Base-by-base conservation (phyloP, 257 asterid genomes). In the Sherardia arvensis region DNA sequence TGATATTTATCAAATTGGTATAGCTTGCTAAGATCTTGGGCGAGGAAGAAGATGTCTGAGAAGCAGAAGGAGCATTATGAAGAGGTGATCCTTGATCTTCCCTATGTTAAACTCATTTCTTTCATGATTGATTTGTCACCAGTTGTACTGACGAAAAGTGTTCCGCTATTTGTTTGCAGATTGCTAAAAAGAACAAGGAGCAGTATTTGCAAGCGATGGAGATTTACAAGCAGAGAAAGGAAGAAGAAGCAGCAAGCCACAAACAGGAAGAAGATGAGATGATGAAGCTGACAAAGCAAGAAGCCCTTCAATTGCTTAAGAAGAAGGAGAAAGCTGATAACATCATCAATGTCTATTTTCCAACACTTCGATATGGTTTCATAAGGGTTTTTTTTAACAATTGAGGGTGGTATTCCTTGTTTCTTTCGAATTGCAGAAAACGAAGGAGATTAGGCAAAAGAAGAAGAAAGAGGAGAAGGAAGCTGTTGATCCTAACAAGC, bases 401-500 rank as follows among this genome's bases (percentile, higher is more conserved):
- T 27, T 23, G 12, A 20, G 21, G 14, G 15, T 12, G 7, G 55
- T 3, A 30, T 32, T 48, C 40, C 7, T 36, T 21, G 15, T 20
- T 20, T 49, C 14, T 15, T 33, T 12, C 5, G 25, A 14, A 11
- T 7, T 48, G 76, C 77, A 90, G 96, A 88, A 86, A 88, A 81
- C 92, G 3, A 91, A 86, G 62, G 96, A 83, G 74, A 74, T 74
- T 1, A 68, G 62, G 6, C 84, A 67, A 80, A 66, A 82, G 82
- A 90, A 79, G 85, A 75, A 75, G 49, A 80, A 73, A 74, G 78
- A 76, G 45, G 88, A 79, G 62, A 82, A 83, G 73, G 73, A 4
- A 30, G 85, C 28, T 53, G 96, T 30, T 30, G 17, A 91, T 71
- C 98, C 95, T 1, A 85, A 80, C 85, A 91, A 82, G 68, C 98